A percentile compares a stretch with the other conserved stretches of the same genome.
These are phyloP conservation scores for Neonectria ditissima DNA, from an alignment of 2,329 filamentous ascomycete species.

Conservation along the genomic window DNA sequence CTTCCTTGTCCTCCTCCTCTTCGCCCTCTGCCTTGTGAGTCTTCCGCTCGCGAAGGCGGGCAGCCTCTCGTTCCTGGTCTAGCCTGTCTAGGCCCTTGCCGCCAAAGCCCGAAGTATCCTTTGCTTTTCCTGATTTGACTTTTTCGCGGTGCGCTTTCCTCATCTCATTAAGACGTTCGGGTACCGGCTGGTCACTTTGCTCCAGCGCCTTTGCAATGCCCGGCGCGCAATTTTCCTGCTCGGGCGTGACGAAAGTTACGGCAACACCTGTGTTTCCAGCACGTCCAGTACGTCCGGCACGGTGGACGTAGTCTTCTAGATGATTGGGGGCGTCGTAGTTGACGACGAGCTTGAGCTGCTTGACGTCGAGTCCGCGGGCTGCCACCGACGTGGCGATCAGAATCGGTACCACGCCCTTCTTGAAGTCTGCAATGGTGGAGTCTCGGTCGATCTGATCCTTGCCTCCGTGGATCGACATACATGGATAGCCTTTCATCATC, in stretches of 20 bases:
- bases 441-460: conserved; percentile 95
- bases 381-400: conserved; percentile 96
- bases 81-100: conserved; percentile 93
- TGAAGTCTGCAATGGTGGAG: conserved; percentile 93
- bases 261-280: conserved; percentile 95
- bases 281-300: conserved; percentile 91
- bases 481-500: conserved; percentile 86
- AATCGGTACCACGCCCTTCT: conserved; percentile 88
- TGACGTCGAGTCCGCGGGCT: conserved; percentile 93
- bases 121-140: conserved; percentile 91
- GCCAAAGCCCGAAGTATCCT: conserved; percentile 90
- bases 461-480: conserved; percentile 93
- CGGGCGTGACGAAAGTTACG: conserved; percentile 91
- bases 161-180: conserved; percentile 75
- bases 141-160: conserved; percentile 84
- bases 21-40: conserved; percentile 90
- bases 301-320: conserved; percentile 95
- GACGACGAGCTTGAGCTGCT: conserved; percentile 94
- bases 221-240: conserved; percentile 90
- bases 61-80: conserved; percentile 89
- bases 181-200: conserved; percentile 87
- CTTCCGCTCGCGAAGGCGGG: conserved; percentile 86
- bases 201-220: conserved; percentile 93
- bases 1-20: conserved; percentile 85
- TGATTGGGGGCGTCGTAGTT: conserved; percentile 97